Conservation (phyloP, 495 filamentous ascomycete genomes). For the Antarctomyces pellizariae region DNA sequence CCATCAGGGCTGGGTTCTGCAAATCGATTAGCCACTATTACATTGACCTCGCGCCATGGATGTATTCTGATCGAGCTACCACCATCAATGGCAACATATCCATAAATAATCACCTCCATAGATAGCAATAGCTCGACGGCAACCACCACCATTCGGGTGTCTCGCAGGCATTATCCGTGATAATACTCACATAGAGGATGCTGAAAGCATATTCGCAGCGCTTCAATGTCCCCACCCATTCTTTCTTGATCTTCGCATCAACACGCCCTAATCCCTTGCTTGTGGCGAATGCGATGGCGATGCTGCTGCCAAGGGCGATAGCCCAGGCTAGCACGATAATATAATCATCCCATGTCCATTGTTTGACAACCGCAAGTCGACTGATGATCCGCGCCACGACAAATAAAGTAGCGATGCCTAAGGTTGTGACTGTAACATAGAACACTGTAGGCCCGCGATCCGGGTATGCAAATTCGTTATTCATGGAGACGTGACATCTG, state of each 20-base stretch:
- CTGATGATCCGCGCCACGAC: slow-evolving; percentile 50
- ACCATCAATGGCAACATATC: no score
- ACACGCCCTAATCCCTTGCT: slow-evolving; percentile 55
- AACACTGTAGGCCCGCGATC: slow-evolving; percentile 43
- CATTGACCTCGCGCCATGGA: slow-evolving; percentile 3
- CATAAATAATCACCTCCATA: no score
- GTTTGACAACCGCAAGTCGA: slow-evolving; percentile 46
- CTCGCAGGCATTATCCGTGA: slow-evolving; percentile 1
- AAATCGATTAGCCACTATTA: slow-evolving; percentile 6
- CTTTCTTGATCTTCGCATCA: slow-evolving; percentile 30
- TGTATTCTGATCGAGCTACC: no score
- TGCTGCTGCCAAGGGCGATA: slow-evolving; percentile 51
- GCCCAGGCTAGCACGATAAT: slow-evolving; percentile 71
- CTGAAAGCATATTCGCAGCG: slow-evolving; percentile 11
- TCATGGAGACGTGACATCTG: no score
- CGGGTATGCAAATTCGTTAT: no score
- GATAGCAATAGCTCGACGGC: no score
- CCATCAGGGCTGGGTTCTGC: slow-evolving; percentile 75
- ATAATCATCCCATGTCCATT: slow-evolving; percentile 53
- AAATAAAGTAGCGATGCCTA: slow-evolving; percentile 42
- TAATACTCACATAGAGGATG: slow-evolving; percentile 10
- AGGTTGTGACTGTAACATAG: slow-evolving; percentile 47
- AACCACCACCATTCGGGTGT: slow-evolving; percentile 8
- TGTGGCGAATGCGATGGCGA: slow-evolving; percentile 53
- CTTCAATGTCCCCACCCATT: slow-evolving; percentile 2